Base-by-base conservation (phyloP, 1,139 yeast species). In the Zygotorulaspora mrakii region DNA sequence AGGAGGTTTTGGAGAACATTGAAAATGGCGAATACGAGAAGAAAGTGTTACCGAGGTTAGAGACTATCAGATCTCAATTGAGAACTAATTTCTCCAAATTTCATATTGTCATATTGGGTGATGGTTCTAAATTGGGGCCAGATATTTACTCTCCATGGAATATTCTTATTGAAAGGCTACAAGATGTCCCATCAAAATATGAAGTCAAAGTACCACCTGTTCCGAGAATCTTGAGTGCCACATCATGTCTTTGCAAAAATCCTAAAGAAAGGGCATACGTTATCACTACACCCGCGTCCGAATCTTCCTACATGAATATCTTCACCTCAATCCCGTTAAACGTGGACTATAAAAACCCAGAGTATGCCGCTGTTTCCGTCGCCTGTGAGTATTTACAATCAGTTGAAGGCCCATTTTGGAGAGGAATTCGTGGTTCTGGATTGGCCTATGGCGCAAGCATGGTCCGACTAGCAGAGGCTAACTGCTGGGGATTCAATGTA, bases 341-440 rank as follows among this genome's bases (percentile, higher is more conserved):
- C 37, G 68, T 75, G 8, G 77, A 79, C 47, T 86, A 81, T 55
- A 62, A 71, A 20, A 73, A 82, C 42, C 73, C 74, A 11, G 96
- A 89, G 53, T 69, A 80, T 28, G 79, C 84, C 39, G 80, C 81
- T 18, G 72, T 91, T 33, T 74, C 82, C 0, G 71, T 91, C 14
- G 87, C 91, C 5, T 73, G 83, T 8, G 89, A 84, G 43, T 84
- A 81, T 55, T 69, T 94, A 45, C 82, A 82, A 51, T 84, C 89
- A 20, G 87, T 87, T 17, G 99, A 94, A 63, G 99, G 99, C 1
- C 97, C 98, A 26, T 82, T 91, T 51, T 91, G 98, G 97, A 76
- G 88, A 57, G 95, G 94, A 36, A 85, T 94, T 28, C 77, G 99
- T 64, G 99, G 99, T 27, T 76, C 89, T 1, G 99, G 99, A 1